Evolutionary conservation across 2,329 filamentous ascomycete species (phyloP).

Genomic region (Grosmannia serpens): DNA sequence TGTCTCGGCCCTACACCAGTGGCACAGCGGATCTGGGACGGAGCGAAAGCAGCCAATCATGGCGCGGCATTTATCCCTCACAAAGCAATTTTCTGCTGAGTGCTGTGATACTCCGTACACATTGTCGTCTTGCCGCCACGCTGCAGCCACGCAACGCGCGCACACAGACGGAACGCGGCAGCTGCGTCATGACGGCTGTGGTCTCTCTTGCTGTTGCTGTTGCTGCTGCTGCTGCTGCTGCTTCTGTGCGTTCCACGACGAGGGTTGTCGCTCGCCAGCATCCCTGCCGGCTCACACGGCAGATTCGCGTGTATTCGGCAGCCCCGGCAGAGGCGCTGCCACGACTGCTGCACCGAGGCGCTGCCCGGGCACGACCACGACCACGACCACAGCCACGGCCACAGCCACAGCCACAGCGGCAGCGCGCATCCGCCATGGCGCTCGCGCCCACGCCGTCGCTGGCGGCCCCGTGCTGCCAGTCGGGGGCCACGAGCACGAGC

Average conservation of each 20-base stretch:
- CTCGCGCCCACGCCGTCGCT: constrained; percentile 2
- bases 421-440: background rate
- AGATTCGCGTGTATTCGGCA: background rate
- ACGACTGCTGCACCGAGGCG: background rate
- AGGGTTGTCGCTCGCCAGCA: background rate
- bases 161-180: background rate
- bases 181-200: background rate
- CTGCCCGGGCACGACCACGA: no score
- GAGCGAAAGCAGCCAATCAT: background rate
- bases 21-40: no score
- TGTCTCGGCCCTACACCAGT: no score
- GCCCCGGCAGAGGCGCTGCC: background rate
- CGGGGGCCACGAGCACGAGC: background rate
- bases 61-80: background rate
- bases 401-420: background rate
- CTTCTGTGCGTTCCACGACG: background rate
- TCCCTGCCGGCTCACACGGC: background rate
- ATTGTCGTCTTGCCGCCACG: background rate
- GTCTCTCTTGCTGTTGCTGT: background rate
- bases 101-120: background rate
- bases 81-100: background rate
- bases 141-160: background rate
- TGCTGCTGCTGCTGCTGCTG: background rate
- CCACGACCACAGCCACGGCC: background rate
- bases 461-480: constrained; percentile 7